These are phyloP conservation scores for Acephala macrosclerotiorum DNA, from an alignment of 2,329 filamentous ascomycete species.

Conservation along the genomic window DNA sequence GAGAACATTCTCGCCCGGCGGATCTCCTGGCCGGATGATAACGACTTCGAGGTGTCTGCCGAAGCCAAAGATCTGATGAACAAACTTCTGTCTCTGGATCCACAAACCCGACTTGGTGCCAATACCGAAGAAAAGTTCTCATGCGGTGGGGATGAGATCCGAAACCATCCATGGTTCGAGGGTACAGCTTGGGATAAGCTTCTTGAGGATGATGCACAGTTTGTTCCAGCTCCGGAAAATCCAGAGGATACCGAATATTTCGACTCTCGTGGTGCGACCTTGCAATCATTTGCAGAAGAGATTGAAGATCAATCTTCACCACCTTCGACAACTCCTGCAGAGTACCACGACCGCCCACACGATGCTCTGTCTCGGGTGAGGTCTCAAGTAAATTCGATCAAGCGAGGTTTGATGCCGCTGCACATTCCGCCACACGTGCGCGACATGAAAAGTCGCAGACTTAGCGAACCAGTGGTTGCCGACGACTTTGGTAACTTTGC, in stretches of 20 bases:
- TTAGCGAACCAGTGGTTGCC: constrained; percentile 86
- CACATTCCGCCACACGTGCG: constrained; percentile 97
- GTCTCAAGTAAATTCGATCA: constrained; percentile 85
- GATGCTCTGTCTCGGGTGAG: constrained; percentile 91
- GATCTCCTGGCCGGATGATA: constrained; percentile 91
- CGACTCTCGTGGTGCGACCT: constrained; percentile 86
- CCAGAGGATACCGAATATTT: constrained; percentile 99
- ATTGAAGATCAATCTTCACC: constrained; percentile 88
- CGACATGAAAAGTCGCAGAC: constrained; percentile 83
- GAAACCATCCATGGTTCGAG: constrained; percentile 86
- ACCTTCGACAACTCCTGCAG: constrained; percentile 72
- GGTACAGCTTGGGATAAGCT: constrained; percentile 89
- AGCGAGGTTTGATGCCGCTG: constrained; percentile 90
- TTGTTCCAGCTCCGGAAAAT: constrained; percentile 90
- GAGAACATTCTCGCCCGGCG: constrained; percentile 91
- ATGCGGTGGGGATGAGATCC: constrained; percentile 90
- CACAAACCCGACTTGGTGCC: constrained; percentile 80
- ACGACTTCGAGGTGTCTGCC: constrained; percentile 79
- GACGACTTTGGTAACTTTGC: constrained; percentile 97
- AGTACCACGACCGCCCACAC: constrained; percentile 90
- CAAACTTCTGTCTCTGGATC: constrained; percentile 85
- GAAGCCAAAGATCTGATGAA: constrained; percentile 97
- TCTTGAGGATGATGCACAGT: constrained; percentile 94
- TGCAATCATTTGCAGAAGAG: constrained; percentile 92
- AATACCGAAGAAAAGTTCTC: constrained; percentile 84